Evolutionary conservation across 768 basidiomycete genomes (phyloP).

Genomic region (Psilocybe azurescens): DNA sequence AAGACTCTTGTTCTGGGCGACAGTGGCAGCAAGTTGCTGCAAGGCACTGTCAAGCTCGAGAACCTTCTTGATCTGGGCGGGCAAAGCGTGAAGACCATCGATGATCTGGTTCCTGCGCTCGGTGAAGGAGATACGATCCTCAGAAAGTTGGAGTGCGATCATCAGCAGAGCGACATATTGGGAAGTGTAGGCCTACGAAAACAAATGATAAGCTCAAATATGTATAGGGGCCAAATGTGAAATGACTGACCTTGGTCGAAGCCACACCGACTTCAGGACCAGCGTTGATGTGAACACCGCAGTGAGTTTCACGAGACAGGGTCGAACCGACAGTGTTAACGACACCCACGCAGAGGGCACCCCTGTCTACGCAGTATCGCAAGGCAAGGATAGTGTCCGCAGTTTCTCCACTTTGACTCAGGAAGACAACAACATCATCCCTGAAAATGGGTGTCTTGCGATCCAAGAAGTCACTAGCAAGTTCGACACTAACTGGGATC

Average conservation of each 20-base stretch:
- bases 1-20: slow-evolving; percentile 82
- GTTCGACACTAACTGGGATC: slow-evolving; percentile 96
- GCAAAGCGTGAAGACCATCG: slow-evolving; percentile 88
- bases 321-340: slow-evolving; percentile 99
- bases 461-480: slow-evolving; percentile 98
- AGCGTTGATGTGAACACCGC: slow-evolving; percentile 99
- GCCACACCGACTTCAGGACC: slow-evolving; percentile 99
- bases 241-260: slow-evolving; percentile 81
- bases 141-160: slow-evolving; percentile 98
- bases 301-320: slow-evolving; percentile 97
- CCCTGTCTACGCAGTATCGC: slow-evolving; percentile 95
- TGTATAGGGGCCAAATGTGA: neutral
- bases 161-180: slow-evolving; percentile 98
- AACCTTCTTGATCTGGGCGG: slow-evolving; percentile 86
- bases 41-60: slow-evolving; percentile 78
- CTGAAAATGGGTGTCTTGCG: slow-evolving; percentile 99
- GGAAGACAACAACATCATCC: slow-evolving; percentile 95
- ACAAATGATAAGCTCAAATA: slow-evolving; percentile 11
- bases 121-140: slow-evolving; percentile 94
- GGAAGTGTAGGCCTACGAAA: slow-evolving; percentile 87
- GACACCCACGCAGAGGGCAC: slow-evolving; percentile 95
- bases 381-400: slow-evolving; percentile 97
- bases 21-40: slow-evolving; percentile 83
- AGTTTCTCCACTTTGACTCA: slow-evolving; percentile 98
- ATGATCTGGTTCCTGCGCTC: slow-evolving; percentile 94